Evolutionary conservation across 208 protist genomes (phyloP).

Genomic region (Trypanosoma congolense): DNA sequence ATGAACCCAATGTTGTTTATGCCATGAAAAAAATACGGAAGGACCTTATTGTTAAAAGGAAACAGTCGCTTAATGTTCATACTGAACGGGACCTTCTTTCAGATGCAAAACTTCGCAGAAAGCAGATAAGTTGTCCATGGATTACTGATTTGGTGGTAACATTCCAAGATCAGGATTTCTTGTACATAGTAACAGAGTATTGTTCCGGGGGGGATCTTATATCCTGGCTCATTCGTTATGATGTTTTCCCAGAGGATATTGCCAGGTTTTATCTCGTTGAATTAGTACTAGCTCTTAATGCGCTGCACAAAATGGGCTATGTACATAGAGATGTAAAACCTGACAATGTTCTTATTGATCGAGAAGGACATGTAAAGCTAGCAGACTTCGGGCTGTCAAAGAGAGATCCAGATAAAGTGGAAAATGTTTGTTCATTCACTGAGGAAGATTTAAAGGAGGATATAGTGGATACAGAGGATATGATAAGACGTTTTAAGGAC

Average conservation of each 20-base stretch:
- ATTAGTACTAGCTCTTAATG: slow-evolving; percentile 80
- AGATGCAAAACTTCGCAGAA: slow-evolving; percentile 16
- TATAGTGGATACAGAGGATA: slow-evolving; percentile 3
- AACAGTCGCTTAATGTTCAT: slow-evolving; percentile 83
- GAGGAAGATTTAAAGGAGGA: slow-evolving; percentile 1
- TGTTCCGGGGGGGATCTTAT: slow-evolving; percentile 94
- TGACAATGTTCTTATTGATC: slow-evolving; percentile 52
- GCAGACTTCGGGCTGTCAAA: slow-evolving; percentile 57
- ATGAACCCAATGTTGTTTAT: slow-evolving; percentile 67
- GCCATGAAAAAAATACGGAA: slow-evolving; percentile 92
- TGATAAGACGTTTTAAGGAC: slow-evolving; percentile 21
- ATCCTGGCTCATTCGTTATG: slow-evolving; percentile 90
- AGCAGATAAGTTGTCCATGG: slow-evolving; percentile 46
- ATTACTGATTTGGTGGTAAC: slow-evolving; percentile 83
- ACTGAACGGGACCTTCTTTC: slow-evolving; percentile 84
- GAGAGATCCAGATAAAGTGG: slow-evolving; percentile 17
- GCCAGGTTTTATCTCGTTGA: slow-evolving; percentile 87
- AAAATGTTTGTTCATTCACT: slow-evolving; percentile 6
- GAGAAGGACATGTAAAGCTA: slow-evolving; percentile 38
- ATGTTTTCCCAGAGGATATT: slow-evolving; percentile 81
- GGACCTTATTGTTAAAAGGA: slow-evolving; percentile 78
- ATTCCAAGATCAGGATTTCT: slow-evolving; percentile 81
- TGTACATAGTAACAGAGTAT: slow-evolving; percentile 95
- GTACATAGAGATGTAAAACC: slow-evolving; percentile 55
- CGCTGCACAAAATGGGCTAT: slow-evolving; percentile 82